These are phyloP conservation scores for Polyporus tsugae DNA, from an alignment of 1,284 basidiomycete genomes.

Conservation along the genomic window DNA sequence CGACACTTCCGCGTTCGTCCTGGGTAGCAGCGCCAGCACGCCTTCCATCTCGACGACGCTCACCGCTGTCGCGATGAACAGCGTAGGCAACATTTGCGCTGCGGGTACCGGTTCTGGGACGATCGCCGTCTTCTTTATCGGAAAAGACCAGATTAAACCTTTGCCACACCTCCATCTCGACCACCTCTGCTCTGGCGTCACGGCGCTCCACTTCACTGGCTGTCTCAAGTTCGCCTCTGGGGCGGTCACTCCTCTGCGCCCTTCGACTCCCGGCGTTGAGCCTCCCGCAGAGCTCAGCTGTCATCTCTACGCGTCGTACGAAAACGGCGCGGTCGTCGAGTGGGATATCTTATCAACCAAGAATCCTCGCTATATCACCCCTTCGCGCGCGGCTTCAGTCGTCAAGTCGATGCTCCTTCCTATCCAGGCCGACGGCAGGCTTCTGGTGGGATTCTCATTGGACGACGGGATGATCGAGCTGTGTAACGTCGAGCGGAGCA, in stretches of 20 bases:
- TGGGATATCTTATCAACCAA: slow-evolving; percentile 56
- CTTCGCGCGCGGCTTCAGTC: slow-evolving; percentile 54
- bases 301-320: slow-evolving; percentile 61
- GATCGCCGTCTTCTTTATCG: slow-evolving; percentile 64
- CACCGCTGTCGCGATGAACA: slow-evolving; percentile 67
- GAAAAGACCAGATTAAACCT: slow-evolving; percentile 47
- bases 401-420: slow-evolving; percentile 57
- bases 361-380: slow-evolving; percentile 50
- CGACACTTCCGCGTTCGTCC: slow-evolving; percentile 58
- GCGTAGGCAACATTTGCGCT: slow-evolving; percentile 63
- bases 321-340: slow-evolving; percentile 62
- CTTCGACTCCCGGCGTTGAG: slow-evolving; percentile 38
- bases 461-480: slow-evolving; percentile 73
- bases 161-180: slow-evolving; percentile 57
- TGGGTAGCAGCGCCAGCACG: slow-evolving; percentile 54
- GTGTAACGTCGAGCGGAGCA: slow-evolving; percentile 54
- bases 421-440: slow-evolving; percentile 51
- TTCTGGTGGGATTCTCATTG: slow-evolving; percentile 65
- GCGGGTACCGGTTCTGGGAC: slow-evolving; percentile 70
- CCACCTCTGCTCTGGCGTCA: slow-evolving; percentile 55
- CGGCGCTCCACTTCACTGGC: slow-evolving; percentile 55
- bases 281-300: slow-evolving; percentile 33
- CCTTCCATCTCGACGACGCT: slow-evolving; percentile 57
- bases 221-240: slow-evolving; percentile 31
- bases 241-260: slow-evolving; percentile 42